A percentile compares a stretch with the other conserved stretches of the same genome.
These are phyloP conservation scores for Naganishia vishniacii DNA, from an alignment of 768 basidiomycete genomes.

Conservation along the genomic window DNA sequence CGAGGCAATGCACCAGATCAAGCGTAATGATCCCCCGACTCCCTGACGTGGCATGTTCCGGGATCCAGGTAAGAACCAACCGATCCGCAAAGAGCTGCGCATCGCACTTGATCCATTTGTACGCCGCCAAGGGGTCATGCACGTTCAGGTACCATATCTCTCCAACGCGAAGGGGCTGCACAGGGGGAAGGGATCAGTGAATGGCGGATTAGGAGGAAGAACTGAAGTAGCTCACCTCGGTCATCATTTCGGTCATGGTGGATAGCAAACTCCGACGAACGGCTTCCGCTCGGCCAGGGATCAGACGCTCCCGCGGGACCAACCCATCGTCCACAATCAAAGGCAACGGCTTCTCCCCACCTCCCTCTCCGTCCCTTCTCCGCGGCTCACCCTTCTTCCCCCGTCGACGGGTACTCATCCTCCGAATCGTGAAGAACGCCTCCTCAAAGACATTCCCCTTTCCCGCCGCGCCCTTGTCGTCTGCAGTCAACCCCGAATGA, in stretches of 20 bases:
- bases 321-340: not conserved
- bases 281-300: not conserved
- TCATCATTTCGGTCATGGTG: conserved; percentile 15
- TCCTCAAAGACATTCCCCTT: conserved; percentile 23
- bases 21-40: conserved; percentile 79
- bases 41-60: conserved; percentile 67
- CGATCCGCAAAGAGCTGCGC: conserved; percentile 65
- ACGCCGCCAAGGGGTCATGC: conserved; percentile 67
- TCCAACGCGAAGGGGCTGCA: conserved; percentile 79
- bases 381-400: conserved; percentile 4
- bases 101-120: conserved; percentile 79
- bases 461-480: not conserved
- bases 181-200: not conserved
- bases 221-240: conserved; percentile 17
- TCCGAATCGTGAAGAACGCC: conserved; percentile 29
- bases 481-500: not conserved
- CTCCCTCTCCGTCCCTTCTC: not conserved
- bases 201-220: not conserved
- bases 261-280: conserved; percentile 20
- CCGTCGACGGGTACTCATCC: conserved; percentile 28
- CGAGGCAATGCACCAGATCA: conserved; percentile 71
- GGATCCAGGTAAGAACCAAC: conserved; percentile 79
- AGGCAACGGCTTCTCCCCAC: conserved; percentile 21
- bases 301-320: not conserved
- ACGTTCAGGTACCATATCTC: conserved; percentile 89